These are phyloP conservation scores for Auriscalpium vulgare DNA, from an alignment of 768 basidiomycete species.

Conservation along the genomic window DNA sequence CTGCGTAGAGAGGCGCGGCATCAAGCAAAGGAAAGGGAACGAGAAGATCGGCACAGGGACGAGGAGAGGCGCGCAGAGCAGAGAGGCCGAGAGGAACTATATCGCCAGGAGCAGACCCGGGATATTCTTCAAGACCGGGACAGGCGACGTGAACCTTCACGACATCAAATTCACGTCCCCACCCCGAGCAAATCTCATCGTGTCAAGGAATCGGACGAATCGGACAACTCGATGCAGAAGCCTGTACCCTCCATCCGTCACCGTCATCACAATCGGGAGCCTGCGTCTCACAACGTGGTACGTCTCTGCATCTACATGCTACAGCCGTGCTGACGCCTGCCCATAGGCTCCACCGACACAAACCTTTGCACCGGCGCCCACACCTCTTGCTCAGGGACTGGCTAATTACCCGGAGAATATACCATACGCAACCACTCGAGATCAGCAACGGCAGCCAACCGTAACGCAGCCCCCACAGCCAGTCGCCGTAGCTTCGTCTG, in stretches of 20 bases:
- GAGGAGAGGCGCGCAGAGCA: constrained; percentile 14
- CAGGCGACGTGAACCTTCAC: constrained; percentile 4
- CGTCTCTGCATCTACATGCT: no score
- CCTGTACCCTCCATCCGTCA: constrained; percentile 2
- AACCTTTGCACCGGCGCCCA: neutral
- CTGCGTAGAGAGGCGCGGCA: constrained; percentile 13
- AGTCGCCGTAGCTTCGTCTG: neutral
- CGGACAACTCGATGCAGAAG: constrained; percentile 13
- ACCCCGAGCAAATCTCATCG: neutral
- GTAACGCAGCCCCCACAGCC: neutral
- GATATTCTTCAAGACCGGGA: constrained; percentile 6
- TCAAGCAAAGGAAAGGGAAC: constrained; percentile 7
- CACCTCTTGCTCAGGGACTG: neutral
- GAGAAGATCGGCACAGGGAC: constrained; percentile 11
- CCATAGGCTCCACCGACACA: neutral
- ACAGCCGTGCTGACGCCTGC: no score
- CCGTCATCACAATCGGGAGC: constrained; percentile 5
- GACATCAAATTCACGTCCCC: no score
- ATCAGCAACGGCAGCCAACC: neutral
- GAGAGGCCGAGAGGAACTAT: constrained; percentile 13
- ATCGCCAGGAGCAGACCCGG: constrained; percentile 1
- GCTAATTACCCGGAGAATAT: neutral
- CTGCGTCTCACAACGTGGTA: neutral
- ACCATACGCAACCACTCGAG: neutral
- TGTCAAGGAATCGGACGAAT: constrained; percentile 16